phyloP scores from a whole-genome alignment of 2,329 filamentous ascomycete species.

The Exophiala bonariae region DNA sequence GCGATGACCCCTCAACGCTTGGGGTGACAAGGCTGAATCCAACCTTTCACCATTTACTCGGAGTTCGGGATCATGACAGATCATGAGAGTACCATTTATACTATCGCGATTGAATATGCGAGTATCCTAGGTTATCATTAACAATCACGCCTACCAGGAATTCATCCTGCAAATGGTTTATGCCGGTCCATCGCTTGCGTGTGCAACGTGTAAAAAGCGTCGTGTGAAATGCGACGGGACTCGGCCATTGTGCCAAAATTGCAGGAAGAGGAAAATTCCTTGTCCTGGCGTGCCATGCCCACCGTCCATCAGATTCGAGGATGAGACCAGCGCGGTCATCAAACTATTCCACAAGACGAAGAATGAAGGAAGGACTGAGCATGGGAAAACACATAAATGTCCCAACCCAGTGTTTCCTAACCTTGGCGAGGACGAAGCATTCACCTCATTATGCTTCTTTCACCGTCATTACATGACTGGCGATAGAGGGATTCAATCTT shows the following conservation, averaged over 20 bases:
- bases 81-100: no score
- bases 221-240: not conserved
- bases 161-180: not conserved
- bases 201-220: not conserved
- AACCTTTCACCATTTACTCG: no score
- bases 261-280: slow-evolving; percentile 1
- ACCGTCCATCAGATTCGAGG: not conserved
- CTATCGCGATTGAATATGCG: no score
- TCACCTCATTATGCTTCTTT: slow-evolving; percentile 4
- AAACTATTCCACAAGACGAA: not conserved
- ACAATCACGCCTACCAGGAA: no score
- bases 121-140: no score
- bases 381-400: not conserved
- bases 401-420: not conserved
- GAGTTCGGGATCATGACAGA: no score
- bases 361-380: not conserved
- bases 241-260: not conserved
- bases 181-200: not conserved
- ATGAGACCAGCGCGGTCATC: slow-evolving; percentile 1
- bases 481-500: slow-evolving; percentile 1
- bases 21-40: no score
- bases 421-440: slow-evolving; percentile 2
- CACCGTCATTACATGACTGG: slow-evolving; percentile 3
- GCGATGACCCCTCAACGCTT: no score
- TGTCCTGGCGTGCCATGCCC: slow-evolving; percentile 2